Conservation (phyloP, 306 rosid genomes). For the Inga oerstediana region DNA sequence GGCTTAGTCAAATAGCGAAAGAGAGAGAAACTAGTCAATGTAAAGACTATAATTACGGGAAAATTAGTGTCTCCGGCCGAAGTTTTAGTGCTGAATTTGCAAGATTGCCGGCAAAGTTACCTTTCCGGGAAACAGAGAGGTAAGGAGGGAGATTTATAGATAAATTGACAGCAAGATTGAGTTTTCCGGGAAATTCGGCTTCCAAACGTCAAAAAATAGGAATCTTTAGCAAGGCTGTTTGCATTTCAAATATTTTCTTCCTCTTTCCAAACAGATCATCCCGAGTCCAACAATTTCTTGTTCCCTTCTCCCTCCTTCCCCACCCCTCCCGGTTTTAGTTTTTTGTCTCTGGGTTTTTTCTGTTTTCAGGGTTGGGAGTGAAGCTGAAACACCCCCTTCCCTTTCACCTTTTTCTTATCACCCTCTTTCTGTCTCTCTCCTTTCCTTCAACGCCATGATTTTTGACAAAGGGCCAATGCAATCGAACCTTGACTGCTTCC, state of each 20-base stretch:
- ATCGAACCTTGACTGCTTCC: constrained; percentile 83
- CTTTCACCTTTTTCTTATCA: constrained; percentile 4
- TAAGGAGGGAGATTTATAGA: not conserved
- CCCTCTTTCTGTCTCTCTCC: not conserved
- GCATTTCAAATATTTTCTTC: constrained; percentile 36
- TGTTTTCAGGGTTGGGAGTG: constrained; percentile 67
- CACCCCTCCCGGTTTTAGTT: not conserved
- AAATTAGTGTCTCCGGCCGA: constrained; percentile 24
- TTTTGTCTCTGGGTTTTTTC: constrained; percentile 28
- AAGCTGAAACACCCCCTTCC: constrained; percentile 39
- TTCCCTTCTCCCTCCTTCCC: constrained; percentile 6
- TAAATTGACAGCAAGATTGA: constrained; percentile 37
- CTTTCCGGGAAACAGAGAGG: constrained; percentile 20
- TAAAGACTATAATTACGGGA: constrained; percentile 27
- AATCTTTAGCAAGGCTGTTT: constrained; percentile 41
- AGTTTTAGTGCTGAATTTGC: not conserved
- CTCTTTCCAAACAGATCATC: constrained; percentile 6
- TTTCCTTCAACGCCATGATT: constrained; percentile 42
- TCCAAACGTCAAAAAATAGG: constrained; percentile 47
- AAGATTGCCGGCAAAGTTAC: constrained; percentile 51
- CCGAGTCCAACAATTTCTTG: constrained; percentile 44
- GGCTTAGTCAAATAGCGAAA: constrained; percentile 38
- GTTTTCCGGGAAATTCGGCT: constrained; percentile 47
- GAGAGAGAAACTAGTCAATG: constrained; percentile 23
- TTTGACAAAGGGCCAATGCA: constrained; percentile 61